Evolutionary conservation across 345 rosid species (phyloP).

Genomic region (Acer campestre): DNA sequence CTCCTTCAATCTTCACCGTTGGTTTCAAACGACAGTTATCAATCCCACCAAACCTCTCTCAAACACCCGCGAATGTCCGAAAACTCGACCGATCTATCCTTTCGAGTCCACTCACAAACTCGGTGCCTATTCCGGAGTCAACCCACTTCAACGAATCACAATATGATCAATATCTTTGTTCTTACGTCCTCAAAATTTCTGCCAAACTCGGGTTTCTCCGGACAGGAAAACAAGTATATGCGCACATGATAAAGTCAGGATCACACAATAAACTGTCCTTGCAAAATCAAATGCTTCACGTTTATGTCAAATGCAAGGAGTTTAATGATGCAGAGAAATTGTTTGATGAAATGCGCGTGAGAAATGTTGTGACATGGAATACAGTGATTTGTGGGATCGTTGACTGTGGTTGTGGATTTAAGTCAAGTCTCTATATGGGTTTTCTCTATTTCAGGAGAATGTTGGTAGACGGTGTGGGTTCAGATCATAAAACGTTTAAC

Average conservation of each 20-base stretch:
- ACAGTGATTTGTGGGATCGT: slow-evolving; percentile 51
- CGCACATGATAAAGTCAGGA: slow-evolving; percentile 45
- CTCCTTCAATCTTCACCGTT: slow-evolving; percentile 30
- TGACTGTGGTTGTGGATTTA: slow-evolving; percentile 15
- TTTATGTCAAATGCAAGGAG: slow-evolving; percentile 41
- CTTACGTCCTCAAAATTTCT: slow-evolving; percentile 39
- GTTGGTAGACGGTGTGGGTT: slow-evolving; percentile 38
- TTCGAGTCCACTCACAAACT: slow-evolving; percentile 8
- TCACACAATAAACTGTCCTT: slow-evolving; percentile 32
- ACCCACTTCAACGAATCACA: slow-evolving; percentile 1
- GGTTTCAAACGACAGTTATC: slow-evolving; percentile 31
- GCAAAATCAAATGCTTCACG: slow-evolving; percentile 54
- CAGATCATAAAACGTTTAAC: slow-evolving; percentile 56
- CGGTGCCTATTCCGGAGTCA: background rate
- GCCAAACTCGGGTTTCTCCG: slow-evolving; percentile 31
- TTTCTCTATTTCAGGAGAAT: slow-evolving; percentile 46
- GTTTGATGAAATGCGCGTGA: slow-evolving; percentile 68
- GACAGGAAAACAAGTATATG: slow-evolving; percentile 47
- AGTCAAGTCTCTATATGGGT: slow-evolving; percentile 19
- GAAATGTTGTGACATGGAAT: slow-evolving; percentile 69
- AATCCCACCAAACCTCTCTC: slow-evolving; percentile 18
- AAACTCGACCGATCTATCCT: background rate
- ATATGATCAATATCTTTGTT: slow-evolving; percentile 17
- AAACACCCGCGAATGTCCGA: background rate
- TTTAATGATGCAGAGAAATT: slow-evolving; percentile 35